Conservation (phyloP, 768 basidiomycete genomes). For the Fomitopsis serialis region DNA sequence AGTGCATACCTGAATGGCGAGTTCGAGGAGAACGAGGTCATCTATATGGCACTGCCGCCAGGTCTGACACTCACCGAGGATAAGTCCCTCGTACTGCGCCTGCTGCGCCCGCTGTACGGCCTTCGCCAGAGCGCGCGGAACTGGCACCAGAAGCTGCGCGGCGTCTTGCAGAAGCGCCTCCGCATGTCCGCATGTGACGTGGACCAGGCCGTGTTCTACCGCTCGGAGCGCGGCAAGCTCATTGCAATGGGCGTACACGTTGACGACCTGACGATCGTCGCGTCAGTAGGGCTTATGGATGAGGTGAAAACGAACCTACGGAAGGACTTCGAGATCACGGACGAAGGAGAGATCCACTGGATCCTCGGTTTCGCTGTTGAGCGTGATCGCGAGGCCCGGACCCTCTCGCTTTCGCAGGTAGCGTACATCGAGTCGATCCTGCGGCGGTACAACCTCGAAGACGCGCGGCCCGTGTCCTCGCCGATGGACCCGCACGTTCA, state of each 20-base stretch:
- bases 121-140: constrained; percentile 6
- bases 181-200: neutral
- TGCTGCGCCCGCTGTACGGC: constrained; percentile 8
- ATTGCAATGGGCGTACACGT: constrained; percentile 3
- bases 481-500: constrained; percentile 5
- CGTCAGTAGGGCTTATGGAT: constrained; percentile 1
- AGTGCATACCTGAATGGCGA: constrained; percentile 23
- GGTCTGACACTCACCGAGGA: constrained; percentile 6
- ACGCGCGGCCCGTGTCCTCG: neutral
- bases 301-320: constrained; percentile 2
- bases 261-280: constrained; percentile 2
- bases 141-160: constrained; percentile 8
- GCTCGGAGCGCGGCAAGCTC: neutral
- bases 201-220: constrained; percentile 15
- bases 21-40: constrained; percentile 15
- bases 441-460: constrained; percentile 4
- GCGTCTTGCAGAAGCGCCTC: constrained; percentile 5
- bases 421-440: constrained; percentile 12
- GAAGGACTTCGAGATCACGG: constrained; percentile 4
- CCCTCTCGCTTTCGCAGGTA: constrained; percentile 13
- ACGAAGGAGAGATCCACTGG: constrained; percentile 7
- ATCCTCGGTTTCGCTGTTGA: constrained; percentile 18
- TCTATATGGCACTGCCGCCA: constrained; percentile 26
- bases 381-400: constrained; percentile 14
- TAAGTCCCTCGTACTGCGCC: neutral